Percentiles rank a stretch among this genome's conserved stretches.
These are phyloP conservation scores for Claviceps citrina DNA, from an alignment of 2,329 filamentous ascomycete genomes.

Conservation along the genomic window DNA sequence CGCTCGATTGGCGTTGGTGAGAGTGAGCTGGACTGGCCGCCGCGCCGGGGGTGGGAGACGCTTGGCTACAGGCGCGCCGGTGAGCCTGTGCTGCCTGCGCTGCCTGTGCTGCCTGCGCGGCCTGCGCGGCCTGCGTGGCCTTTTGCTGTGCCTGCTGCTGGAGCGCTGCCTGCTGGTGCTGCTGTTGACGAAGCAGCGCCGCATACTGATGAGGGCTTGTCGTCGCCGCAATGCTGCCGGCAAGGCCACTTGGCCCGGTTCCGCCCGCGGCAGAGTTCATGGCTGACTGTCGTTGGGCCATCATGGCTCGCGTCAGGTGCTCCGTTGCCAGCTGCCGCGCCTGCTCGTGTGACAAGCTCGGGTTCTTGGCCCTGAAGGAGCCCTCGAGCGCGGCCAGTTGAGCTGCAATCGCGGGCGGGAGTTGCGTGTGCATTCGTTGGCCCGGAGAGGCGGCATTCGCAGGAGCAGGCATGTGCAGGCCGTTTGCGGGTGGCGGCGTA, in stretches of 20 bases:
- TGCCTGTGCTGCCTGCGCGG: constrained; percentile 13
- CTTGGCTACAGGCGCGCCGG: constrained; percentile 14
- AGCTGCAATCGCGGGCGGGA: constrained; percentile 30
- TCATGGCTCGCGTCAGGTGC: constrained; percentile 31
- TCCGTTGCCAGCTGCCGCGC: constrained; percentile 36
- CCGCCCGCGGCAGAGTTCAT: constrained; percentile 41
- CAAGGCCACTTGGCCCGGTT: constrained; percentile 30
- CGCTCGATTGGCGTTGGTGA: constrained; percentile 22
- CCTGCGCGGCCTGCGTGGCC: constrained; percentile 15
- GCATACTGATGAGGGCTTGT: constrained; percentile 45
- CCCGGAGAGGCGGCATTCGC: constrained; percentile 29
- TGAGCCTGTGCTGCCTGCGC: constrained; percentile 15
- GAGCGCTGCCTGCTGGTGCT: constrained; percentile 29
- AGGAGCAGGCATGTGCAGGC: constrained; percentile 31
- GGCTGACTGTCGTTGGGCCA: constrained; percentile 34
- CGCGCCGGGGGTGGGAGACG: constrained; percentile 10
- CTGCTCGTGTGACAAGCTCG: constrained; percentile 33
- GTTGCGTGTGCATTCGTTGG: constrained; percentile 24
- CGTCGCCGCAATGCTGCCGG: constrained; percentile 32
- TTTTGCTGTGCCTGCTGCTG: constrained; percentile 16
- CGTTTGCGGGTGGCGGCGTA: constrained; percentile 28
- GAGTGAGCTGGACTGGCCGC: constrained; percentile 10
- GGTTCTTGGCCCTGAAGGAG: constrained; percentile 36
- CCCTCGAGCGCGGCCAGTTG: constrained; percentile 37
- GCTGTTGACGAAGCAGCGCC: constrained; percentile 41